Evolutionary conservation across 169 alveolate genomes (phyloP).

Genomic region (Cryptosporidium bovis): DNA sequence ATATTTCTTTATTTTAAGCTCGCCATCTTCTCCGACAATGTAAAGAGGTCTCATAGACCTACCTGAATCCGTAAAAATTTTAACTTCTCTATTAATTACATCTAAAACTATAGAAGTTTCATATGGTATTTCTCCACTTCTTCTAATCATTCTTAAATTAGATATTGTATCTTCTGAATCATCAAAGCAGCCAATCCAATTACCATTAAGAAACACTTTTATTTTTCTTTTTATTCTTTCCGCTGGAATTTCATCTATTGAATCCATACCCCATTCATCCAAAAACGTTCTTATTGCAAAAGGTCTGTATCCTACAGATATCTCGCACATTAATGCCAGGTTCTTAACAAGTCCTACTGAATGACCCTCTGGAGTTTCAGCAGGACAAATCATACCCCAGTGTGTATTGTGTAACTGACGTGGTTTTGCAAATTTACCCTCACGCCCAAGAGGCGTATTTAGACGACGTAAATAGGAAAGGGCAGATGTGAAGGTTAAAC

Average conservation of each 20-base stretch:
- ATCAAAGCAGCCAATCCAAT: slow-evolving; percentile 95
- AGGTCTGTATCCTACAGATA: slow-evolving; percentile 94
- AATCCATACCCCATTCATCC: slow-evolving; percentile 91
- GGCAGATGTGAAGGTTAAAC: slow-evolving; percentile 98
- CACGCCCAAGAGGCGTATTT: slow-evolving; percentile 98
- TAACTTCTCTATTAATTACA: slow-evolving; percentile 89
- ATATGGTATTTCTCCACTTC: slow-evolving; percentile 92
- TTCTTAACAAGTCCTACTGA: slow-evolving; percentile 99
- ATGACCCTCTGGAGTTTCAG: slow-evolving; percentile 99
- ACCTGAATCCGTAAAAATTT: slow-evolving; percentile 98
- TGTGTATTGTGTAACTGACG: slow-evolving; percentile 99
- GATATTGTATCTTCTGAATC: slow-evolving; percentile 91
- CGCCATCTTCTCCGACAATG: slow-evolving; percentile 92
- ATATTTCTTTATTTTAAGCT: slow-evolving; percentile 85
- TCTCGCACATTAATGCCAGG: slow-evolving; percentile 97
- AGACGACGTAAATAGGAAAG: slow-evolving; percentile 98
- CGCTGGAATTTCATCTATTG: slow-evolving; percentile 88
- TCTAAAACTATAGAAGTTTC: slow-evolving; percentile 86
- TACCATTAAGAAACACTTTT: slow-evolving; percentile 95
- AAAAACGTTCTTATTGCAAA: slow-evolving; percentile 87
- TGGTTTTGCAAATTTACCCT: slow-evolving; percentile 99
- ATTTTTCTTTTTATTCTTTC: slow-evolving; percentile 90
- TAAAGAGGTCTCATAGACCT: slow-evolving; percentile 98
- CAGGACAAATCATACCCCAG: slow-evolving; percentile 99
- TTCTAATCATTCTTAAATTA: slow-evolving; percentile 88